Evolutionary conservation across 257 asterid species (phyloP).

Genomic region (Solanum appendiculatum): DNA sequence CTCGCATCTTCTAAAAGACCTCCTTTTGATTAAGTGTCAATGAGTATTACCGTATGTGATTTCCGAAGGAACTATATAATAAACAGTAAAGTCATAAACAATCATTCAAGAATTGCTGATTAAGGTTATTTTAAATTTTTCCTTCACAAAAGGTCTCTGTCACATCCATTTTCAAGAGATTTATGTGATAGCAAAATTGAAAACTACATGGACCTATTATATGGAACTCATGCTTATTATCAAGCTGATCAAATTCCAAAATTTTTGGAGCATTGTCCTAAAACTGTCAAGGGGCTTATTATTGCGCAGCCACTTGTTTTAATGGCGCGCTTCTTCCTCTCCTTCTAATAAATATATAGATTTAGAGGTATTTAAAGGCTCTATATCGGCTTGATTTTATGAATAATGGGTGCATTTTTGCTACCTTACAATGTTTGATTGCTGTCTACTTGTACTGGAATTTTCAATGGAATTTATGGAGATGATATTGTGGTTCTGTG

Average conservation of each 20-base stretch:
- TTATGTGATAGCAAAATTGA: background rate
- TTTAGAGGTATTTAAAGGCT: background rate
- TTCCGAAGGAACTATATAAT: conserved; percentile 46
- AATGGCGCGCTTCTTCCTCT: background rate
- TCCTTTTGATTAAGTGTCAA: conserved; percentile 56
- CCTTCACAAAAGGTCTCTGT: background rate
- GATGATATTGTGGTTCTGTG: background rate
- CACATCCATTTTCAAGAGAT: background rate
- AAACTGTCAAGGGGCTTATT: background rate
- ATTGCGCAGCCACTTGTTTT: background rate
- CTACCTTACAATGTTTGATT: background rate
- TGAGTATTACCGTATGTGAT: conserved; percentile 61
- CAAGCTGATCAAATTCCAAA: background rate
- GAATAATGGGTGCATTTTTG: background rate
- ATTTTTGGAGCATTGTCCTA: background rate
- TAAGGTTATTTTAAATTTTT: background rate
- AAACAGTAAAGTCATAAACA: background rate
- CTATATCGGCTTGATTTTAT: background rate
- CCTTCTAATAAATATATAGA: background rate
- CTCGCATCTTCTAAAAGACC: conserved; percentile 39
- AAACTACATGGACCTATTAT: background rate
- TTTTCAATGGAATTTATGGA: background rate
- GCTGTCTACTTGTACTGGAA: background rate
- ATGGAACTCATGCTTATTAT: background rate
- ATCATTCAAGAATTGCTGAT: background rate